Evolutionary conservation across 1,139 yeast species (phyloP), one percentile per base, ranked within the genome.

Genomic region (Blastobotrys malaysiensis): DNA sequence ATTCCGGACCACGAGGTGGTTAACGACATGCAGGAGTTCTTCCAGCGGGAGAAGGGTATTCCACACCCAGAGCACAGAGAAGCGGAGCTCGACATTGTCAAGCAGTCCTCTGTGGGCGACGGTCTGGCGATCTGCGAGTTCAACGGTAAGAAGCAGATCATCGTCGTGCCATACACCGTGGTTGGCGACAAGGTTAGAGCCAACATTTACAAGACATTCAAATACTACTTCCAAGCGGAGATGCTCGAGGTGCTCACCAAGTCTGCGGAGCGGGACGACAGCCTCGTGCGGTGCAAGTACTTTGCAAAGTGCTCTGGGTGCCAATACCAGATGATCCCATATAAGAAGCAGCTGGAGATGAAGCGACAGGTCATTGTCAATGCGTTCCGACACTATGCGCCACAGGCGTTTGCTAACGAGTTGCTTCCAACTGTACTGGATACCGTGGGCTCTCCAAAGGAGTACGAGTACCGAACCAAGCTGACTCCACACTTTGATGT

Each of bases 401-500:
- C 70, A 1, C 69, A 82, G 52, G 6, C 39, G 2, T 61, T 74
- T 2, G 68, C 70, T 1, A 67, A 71, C 9, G 68, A 69, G 0
- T 66, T 74, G 48, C 67, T 86, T 22, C 97, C 97, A 0, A 73
- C 66, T 9, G 75, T 93, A 31, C 77, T 77, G 9, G 71, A 75
- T 2, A 91, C 98, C 0, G 83, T 88, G 48, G 82, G 86, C 3
- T 87, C 96, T 2, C 99, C 99, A 3, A 72, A 82, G 57, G 78
- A 84, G 61, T 88, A 79, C 67, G 77, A 77, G 48, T 93, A 93
- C 71, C 77, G 99, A 67, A 93, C 99, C 0, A 93, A 93, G 66
- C 77, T 93, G 52, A 93, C 99, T 0, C 99, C 99, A 3, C 99
- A 93, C 73, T 93, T 91, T 71, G 93, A 89, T 66, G 74, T 89